Base-by-base conservation (phyloP, 306 rosid species). In the Sphenostylis stenocarpa region DNA sequence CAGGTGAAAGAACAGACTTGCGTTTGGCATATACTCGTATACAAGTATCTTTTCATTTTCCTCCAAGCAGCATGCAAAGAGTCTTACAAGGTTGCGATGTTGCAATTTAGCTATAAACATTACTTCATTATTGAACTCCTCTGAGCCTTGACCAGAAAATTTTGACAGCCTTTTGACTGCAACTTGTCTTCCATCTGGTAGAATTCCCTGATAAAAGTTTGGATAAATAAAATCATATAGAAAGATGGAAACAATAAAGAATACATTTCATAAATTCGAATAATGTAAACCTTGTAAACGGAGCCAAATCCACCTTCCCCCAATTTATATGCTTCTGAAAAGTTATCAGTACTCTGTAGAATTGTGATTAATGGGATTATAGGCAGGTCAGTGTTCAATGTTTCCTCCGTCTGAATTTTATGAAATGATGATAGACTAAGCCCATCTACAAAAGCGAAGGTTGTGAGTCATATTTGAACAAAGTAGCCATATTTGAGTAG, bases 81-180 rank as follows among this genome's bases (percentile, higher is more conserved):
- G 43, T 60, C 43, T 60, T 60, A 60, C 67, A 15, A 60, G 67
- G 13, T 60, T 60, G 20, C 67, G 41, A 60, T 60, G 67, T 60
- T 60, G 67, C 43, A 60, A 15, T 31, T 60, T 60, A 60, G 67
- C 43, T 28, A 60, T 29, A 29, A 60, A 29, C 43, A 29, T 29
- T 60, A 60, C 67, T 60, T 60, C 67, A 2, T 60, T 60, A 5
- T 29, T 29, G 43, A 60, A 60, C 67, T 60, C 67, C 53, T 79
- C 70, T 15, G 57, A 52, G 11, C 94, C 91, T 74, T 87, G 91
- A 43, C 73, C 28, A 2, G 91, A 89, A 45, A 72, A 64, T 67
- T 39, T 60, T 7, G 90, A 85, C 12, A 89, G 83, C 20, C 91
- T 89, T 77, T 89, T 89, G 4, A 89, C 87, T 0, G 91, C 90